Percentiles rank a stretch among this genome's conserved stretches.
phyloP scores from a whole-genome alignment of 2,329 filamentous ascomycete genomes.

The Ophiostoma australiae region DNA sequence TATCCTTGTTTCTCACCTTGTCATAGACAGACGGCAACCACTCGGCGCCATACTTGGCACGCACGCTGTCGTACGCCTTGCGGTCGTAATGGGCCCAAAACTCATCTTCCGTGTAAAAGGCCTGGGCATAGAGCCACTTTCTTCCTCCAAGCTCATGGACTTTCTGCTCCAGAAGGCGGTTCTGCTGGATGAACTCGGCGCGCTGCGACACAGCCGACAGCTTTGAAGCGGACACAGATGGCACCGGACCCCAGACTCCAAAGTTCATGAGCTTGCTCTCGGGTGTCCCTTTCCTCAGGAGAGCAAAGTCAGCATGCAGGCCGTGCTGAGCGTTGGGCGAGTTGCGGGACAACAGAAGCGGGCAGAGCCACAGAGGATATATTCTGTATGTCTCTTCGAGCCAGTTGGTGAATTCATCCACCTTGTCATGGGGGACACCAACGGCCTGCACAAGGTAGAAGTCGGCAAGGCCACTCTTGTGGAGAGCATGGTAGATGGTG shows the following conservation, averaged over 20 bases:
- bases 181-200: conserved; percentile 47
- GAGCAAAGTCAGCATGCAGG: conserved; percentile 44
- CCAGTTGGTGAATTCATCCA: conserved; percentile 44
- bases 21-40: conserved; percentile 62
- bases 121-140: conserved; percentile 67
- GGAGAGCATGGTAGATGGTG: conserved; percentile 61
- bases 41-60: conserved; percentile 54
- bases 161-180: conserved; percentile 57
- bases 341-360: conserved; percentile 43
- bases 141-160: conserved; percentile 57
- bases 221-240: background rate
- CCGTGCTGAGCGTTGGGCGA: conserved; percentile 42
- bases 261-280: conserved; percentile 52
- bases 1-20: conserved; percentile 53
- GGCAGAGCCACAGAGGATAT: conserved; percentile 56
- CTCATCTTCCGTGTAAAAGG: conserved; percentile 62
- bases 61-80: conserved; percentile 53
- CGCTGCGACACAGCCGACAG: conserved; percentile 34
- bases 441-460: conserved; percentile 63
- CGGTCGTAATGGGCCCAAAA: conserved; percentile 63
- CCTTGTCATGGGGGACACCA: conserved; percentile 43
- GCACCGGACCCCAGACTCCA: conserved; percentile 54
- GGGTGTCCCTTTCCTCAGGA: conserved; percentile 29
- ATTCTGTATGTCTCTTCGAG: conserved; percentile 44
- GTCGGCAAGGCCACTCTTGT: conserved; percentile 55